Conservation (phyloP, 2,329 filamentous ascomycete species). For the Penicillium janthinellum region DNA sequence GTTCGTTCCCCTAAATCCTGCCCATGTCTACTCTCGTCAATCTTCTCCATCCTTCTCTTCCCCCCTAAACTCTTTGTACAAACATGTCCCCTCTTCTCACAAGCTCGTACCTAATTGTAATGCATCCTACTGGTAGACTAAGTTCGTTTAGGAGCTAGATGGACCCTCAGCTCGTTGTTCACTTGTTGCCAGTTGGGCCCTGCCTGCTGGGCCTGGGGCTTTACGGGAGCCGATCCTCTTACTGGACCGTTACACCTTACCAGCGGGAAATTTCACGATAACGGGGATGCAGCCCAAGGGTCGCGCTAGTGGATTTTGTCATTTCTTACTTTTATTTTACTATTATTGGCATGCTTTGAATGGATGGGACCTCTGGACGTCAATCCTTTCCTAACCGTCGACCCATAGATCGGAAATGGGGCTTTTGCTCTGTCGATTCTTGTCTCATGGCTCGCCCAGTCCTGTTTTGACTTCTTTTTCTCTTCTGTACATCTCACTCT, state of each 20-base stretch:
- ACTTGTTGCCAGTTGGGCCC: too few relatives aligned
- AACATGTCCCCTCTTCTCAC: neutral
- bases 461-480: slow-evolving; percentile 13
- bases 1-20: neutral
- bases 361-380: slow-evolving; percentile 21
- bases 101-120: neutral
- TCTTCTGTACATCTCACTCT: slow-evolving; percentile 2
- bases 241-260: slow-evolving; percentile 20
- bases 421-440: slow-evolving; percentile 20
- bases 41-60: neutral
- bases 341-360: slow-evolving; percentile 21
- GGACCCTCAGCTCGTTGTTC: neutral
- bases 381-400: slow-evolving; percentile 28
- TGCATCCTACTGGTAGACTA: neutral
- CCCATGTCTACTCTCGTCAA: neutral
- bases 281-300: slow-evolving; percentile 31
- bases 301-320: slow-evolving; percentile 27
- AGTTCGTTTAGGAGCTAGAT: neutral
- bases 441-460: slow-evolving; percentile 18
- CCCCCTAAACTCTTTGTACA: neutral
- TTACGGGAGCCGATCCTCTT: slow-evolving; percentile 17
- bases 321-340: slow-evolving; percentile 25
- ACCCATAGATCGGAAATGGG: slow-evolving; percentile 31
- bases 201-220: too few relatives aligned
- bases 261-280: slow-evolving; percentile 27